Percentiles rank a stretch among this genome's conserved stretches.
These are phyloP conservation scores for Naegleria fowleri DNA, from an alignment of 208 protist species.

Conservation along the genomic window DNA sequence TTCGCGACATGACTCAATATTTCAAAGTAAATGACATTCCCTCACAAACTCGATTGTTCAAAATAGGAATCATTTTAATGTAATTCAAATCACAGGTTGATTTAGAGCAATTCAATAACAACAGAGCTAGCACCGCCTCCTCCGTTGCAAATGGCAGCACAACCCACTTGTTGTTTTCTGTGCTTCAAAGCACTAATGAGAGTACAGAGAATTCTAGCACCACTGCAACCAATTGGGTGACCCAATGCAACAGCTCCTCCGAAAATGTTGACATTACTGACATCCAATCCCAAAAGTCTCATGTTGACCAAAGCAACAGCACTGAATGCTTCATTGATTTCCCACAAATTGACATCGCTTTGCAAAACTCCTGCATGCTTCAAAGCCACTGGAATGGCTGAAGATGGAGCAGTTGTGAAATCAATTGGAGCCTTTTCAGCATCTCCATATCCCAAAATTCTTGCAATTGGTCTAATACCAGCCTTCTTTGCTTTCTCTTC, in stretches of 20 bases:
- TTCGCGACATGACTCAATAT: too few relatives aligned
- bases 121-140: conserved; percentile 83
- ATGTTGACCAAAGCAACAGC: conserved; percentile 78
- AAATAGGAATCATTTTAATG: too few relatives aligned
- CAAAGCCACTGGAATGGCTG: conserved; percentile 72
- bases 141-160: conserved; percentile 87
- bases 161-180: conserved; percentile 54
- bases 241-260: conserved; percentile 87
- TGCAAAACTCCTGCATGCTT: conserved; percentile 50
- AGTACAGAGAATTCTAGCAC: conserved; percentile 70
- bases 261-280: conserved; percentile 79
- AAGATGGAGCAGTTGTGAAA: conserved; percentile 79
- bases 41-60: too few relatives aligned
- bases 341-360: conserved; percentile 73
- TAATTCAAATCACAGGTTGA: too few relatives aligned
- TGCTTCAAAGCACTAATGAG: conserved; percentile 64
- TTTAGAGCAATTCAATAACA: conserved; percentile 55
- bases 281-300: conserved; percentile 66
- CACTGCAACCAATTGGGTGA: conserved; percentile 86
- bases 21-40: too few relatives aligned
- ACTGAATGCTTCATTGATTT: conserved; percentile 95
- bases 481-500: conserved; percentile 64
- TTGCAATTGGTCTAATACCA: conserved; percentile 68
- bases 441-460: conserved; percentile 73
- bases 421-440: conserved; percentile 72